Base-by-base conservation (phyloP, 1,284 basidiomycete genomes). In the Ganoderma lingzhi region DNA sequence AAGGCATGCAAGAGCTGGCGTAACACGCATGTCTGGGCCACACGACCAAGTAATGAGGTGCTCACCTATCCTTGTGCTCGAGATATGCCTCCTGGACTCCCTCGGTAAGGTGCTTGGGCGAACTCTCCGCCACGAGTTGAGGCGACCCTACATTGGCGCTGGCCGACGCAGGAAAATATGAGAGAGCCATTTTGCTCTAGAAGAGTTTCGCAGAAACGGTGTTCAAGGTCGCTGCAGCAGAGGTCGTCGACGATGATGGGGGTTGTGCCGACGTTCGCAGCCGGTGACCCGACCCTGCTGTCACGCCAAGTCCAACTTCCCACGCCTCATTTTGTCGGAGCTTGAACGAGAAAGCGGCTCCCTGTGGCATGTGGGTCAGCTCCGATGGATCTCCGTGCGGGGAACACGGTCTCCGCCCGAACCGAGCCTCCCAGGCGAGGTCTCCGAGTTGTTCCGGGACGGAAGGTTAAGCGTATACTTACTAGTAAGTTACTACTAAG, bases 1-100 rank as follows among this genome's bases (percentile, higher is more conserved):
- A 10, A 51, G 12, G 4, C 23, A 51, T 51, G 48, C 23, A 12
- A 14, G 48, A n/a, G 32, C 62, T 14, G 15, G 35, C 32, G 42
- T 19, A 6, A 41, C 15, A 44, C 56, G 30, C 65, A 5, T 4
- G 41, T 15, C 44, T 32, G 9, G 61, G 61, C 48, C 32, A 39
- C 58, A 28, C 37, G 23, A 66, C 19, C 44, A 41, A 64, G 39
- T 5, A 48, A n/a, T 12, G 63, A 12, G 41, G 1, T 35, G 80
- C 87, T 72, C 76, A 93, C 93, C 87, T 83, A 73, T 93, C 88
- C 80, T 90, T 93, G 72, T 88, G 87, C 75, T 89, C 87, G 71
- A 93, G 81, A 79, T 91, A 95, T 12, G 85, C 87, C 76, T 90
- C 90, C 82, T 94, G 90, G 58, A 91, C 88, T 79, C 92, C 90